Conservation (phyloP, 805 yeast species). For the Saturnispora halmiae region DNA sequence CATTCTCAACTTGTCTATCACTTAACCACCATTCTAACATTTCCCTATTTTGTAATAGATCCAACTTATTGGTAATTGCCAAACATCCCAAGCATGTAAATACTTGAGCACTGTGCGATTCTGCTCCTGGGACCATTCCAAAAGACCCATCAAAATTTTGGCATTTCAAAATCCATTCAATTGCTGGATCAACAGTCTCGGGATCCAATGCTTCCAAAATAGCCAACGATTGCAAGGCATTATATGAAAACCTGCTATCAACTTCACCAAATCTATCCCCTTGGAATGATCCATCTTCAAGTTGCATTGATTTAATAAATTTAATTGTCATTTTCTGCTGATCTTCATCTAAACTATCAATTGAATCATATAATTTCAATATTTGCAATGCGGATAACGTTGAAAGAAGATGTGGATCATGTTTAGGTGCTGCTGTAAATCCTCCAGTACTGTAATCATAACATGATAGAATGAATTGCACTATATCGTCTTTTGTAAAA, state of each 20-base stretch:
- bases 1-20: slow-evolving; percentile 78
- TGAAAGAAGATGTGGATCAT: slow-evolving; percentile 79
- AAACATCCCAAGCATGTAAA: slow-evolving; percentile 80
- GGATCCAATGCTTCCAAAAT: slow-evolving; percentile 51
- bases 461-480: slow-evolving; percentile 63
- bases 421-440: slow-evolving; percentile 82
- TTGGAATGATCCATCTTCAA: slow-evolving; percentile 62
- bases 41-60: slow-evolving; percentile 35
- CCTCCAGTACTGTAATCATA: slow-evolving; percentile 56
- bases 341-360: slow-evolving; percentile 34
- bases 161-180: slow-evolving; percentile 55
- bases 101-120: slow-evolving; percentile 87
- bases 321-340: slow-evolving; percentile 26
- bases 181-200: slow-evolving; percentile 47
- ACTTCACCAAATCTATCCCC: slow-evolving; percentile 92
- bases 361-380: slow-evolving; percentile 52
- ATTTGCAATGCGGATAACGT: slow-evolving; percentile 86
- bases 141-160: slow-evolving; percentile 93
- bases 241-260: slow-evolving; percentile 85
- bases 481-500: slow-evolving; percentile 52
- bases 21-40: slow-evolving; percentile 76
- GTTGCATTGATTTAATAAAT: slow-evolving; percentile 40
- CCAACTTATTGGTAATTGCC: slow-evolving; percentile 54
- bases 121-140: slow-evolving; percentile 91
- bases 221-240: slow-evolving; percentile 65